Conservation (phyloP, 192 early-diverging fungal species). For the Mortierella alpina region DNA sequence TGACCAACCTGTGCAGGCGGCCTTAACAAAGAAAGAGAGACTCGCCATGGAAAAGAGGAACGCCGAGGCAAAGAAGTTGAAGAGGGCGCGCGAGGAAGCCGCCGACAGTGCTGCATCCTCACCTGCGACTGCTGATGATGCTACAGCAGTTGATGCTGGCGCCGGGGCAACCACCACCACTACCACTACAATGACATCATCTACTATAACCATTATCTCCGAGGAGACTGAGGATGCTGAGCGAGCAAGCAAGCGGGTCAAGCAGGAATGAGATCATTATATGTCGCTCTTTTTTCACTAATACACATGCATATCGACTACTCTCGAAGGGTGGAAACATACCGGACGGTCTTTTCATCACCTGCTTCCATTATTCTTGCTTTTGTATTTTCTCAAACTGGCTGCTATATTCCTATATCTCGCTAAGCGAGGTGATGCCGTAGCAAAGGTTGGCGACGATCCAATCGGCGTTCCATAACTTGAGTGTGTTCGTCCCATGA, state of each 20-base stretch:
- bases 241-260: background rate
- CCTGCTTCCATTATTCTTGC: too few species aligned
- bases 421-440: too few species aligned
- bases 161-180: background rate
- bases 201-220: background rate
- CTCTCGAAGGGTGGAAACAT: too few species aligned
- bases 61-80: constrained; percentile 42
- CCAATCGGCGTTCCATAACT: too few species aligned
- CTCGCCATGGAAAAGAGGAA: constrained; percentile 44
- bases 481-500: too few species aligned
- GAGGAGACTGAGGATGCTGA: background rate
- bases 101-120: background rate
- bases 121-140: background rate
- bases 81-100: constrained; percentile 32
- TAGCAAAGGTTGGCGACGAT: too few species aligned
- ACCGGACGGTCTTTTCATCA: too few species aligned
- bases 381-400: too few species aligned
- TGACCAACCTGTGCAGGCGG: constrained; percentile 52
- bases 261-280: background rate
- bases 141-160: background rate
- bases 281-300: too few species aligned
- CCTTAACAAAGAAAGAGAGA: constrained; percentile 46
- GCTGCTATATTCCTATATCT: too few species aligned
- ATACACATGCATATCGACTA: too few species aligned
- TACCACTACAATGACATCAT: background rate